Percentiles rank a stretch among this genome's conserved stretches.
phyloP scores from a whole-genome alignment of 768 basidiomycete species.

The Lentinula raphanica region DNA sequence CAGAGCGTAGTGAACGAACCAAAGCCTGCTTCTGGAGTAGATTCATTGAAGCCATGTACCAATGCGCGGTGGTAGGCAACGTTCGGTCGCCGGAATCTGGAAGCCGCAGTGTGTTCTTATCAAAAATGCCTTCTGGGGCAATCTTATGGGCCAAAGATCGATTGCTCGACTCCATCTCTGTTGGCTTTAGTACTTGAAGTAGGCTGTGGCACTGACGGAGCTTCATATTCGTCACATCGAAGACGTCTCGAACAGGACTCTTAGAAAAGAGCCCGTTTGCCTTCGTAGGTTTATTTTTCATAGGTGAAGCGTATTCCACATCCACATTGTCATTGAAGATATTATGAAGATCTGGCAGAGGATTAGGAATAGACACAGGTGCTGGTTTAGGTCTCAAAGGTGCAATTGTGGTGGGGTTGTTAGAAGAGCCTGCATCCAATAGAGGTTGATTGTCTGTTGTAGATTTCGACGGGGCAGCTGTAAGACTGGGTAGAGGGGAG shows the following conservation, averaged over 20 bases:
- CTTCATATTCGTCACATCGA: not conserved
- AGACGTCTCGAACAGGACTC: not conserved
- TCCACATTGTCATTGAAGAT: not conserved
- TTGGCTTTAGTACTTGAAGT: not conserved
- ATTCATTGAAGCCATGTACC: slow-evolving; percentile 65
- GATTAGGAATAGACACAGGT: not conserved
- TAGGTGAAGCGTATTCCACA: slow-evolving; percentile 4
- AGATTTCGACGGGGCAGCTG: not conserved
- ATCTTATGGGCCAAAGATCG: slow-evolving; percentile 10
- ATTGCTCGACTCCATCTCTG: not conserved
- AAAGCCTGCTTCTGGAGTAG: slow-evolving; percentile 65
- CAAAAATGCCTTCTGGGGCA: slow-evolving; percentile 37
- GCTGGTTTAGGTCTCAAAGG: not conserved
- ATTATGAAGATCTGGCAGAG: not conserved
- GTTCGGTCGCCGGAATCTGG: slow-evolving; percentile 22
- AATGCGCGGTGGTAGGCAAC: slow-evolving; percentile 39
- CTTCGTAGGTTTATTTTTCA: not conserved
- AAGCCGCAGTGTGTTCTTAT: slow-evolving; percentile 39
- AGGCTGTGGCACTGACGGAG: not conserved
- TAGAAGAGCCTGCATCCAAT: not conserved
- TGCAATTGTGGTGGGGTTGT: not conserved
- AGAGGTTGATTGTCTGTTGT: not conserved
- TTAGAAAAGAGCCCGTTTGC: not conserved
- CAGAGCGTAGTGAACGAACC: slow-evolving; percentile 43
- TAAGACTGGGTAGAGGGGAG: not conserved